phyloP scores from a whole-genome alignment of 495 filamentous ascomycete species.

The Penicillium canescens region DNA sequence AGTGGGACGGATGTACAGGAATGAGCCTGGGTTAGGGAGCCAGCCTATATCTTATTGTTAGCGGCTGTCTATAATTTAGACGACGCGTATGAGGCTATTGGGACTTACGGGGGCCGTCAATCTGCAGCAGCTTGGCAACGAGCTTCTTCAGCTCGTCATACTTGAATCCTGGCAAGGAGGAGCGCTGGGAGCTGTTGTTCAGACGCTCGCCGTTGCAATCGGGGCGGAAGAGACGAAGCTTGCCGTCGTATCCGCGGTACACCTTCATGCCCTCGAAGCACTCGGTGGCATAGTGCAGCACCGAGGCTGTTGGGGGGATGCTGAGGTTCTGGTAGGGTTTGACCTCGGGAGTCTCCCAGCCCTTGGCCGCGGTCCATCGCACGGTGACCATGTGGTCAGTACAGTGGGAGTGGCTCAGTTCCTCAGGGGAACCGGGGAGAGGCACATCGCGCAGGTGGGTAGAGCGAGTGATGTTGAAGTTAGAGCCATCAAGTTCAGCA shows the following conservation, averaged over 20 bases:
- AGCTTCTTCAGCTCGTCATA: constrained; percentile 71
- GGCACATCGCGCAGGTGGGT: constrained; percentile 69
- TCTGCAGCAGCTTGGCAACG: constrained; percentile 63
- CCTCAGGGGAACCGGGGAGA: constrained; percentile 52
- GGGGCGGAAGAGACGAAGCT: constrained; percentile 83
- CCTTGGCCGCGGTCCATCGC: constrained; percentile 62
- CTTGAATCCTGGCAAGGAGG: constrained; percentile 76
- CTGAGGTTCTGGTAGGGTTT: constrained; percentile 77
- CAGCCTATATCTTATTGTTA: constrained; percentile 52
- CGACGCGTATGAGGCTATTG: not conserved
- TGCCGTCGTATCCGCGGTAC: constrained; percentile 80
- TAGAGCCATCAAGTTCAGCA: constrained; percentile 68
- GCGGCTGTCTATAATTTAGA: not conserved
- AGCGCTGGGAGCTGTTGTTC: constrained; percentile 65
- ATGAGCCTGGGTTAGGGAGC: constrained; percentile 67
- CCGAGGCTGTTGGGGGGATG: constrained; percentile 82
- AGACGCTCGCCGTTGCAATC: constrained; percentile 76
- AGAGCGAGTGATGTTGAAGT: constrained; percentile 67
- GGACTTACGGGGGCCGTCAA: constrained; percentile 43
- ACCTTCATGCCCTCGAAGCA: constrained; percentile 92
- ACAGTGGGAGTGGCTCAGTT: constrained; percentile 57
- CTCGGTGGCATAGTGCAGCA: constrained; percentile 87
- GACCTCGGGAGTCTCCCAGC: constrained; percentile 79
- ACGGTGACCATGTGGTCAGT: constrained; percentile 91
- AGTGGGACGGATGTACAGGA: constrained; percentile 81